Percentiles rank a stretch among this genome's conserved stretches.
These are phyloP conservation scores for Cinchona pubescens DNA, from an alignment of 257 asterid genomes.

Conservation along the genomic window DNA sequence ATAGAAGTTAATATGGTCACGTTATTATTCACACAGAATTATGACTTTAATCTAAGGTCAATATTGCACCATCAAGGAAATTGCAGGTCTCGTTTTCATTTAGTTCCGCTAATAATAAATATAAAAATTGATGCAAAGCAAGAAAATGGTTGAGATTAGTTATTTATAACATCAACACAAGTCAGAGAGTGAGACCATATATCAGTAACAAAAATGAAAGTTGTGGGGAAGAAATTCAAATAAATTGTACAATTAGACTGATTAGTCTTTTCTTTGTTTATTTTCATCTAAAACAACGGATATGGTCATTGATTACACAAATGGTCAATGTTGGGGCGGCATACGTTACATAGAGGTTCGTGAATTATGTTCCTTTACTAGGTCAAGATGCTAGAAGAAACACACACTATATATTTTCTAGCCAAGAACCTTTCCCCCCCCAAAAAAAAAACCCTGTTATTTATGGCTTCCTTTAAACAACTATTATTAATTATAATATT, in stretches of 20 bases:
- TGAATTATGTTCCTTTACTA: no score
- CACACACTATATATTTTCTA: no score
- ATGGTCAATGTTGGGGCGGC: background rate
- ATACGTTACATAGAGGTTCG: background rate
- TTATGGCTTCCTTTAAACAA: no score
- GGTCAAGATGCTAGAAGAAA: no score
- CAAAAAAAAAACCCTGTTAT: no score
- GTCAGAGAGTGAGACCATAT: background rate
- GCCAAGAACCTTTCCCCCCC: no score
- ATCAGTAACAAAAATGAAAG: background rate
- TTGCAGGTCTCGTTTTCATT: background rate
- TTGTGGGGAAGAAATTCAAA: background rate
- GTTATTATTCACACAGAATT: background rate
- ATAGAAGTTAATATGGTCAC: background rate
- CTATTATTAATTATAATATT: no score
- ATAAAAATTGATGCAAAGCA: no score
- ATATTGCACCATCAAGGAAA: background rate
- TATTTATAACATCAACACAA: background rate
- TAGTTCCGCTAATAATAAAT: background rate
- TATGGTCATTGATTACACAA: background rate
- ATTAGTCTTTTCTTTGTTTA: background rate
- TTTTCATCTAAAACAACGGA: background rate
- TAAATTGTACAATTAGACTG: background rate
- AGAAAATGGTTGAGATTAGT: no score
- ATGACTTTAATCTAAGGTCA: slow-evolving; percentile 1